Base-by-base conservation (phyloP, 2,329 filamentous ascomycete genomes). In the Conoideocrella luteorostrata region DNA sequence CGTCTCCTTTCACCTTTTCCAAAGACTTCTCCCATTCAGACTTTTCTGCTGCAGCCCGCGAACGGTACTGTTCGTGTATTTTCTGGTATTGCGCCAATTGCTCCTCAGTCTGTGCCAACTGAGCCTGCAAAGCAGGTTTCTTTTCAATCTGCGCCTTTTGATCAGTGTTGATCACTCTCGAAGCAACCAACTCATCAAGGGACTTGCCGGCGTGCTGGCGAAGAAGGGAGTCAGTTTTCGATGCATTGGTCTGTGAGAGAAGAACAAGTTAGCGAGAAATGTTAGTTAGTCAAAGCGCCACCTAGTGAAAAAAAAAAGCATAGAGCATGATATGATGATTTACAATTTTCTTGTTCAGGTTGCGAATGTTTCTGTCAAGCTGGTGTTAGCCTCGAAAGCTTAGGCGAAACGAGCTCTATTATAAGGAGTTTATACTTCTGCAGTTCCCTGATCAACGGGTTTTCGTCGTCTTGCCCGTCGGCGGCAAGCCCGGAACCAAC, bases 341-440 rank as follows among this genome's bases (percentile, higher is more conserved):
- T 69, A 95, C 88, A 58, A 97, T 82, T 71, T 96, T 96, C 78
- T 96, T 97, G 73, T 82, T 86, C 59, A 93, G 71, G 66, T 93
- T 95, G 60, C 91, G 89, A 56, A 96, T 86, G 66, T 80, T 88
- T 75, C 89, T 95, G 21, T 18, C 21, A 4, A 30, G 17, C 6
- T 13, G 5, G 5, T 15, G 30, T 47, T 39, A 45, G 42, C 29
- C 18, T 4, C 21, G 18, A 15, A 12, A 30, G 36, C 28, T 33
- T 44, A 28, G 32, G 24, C 26, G 62, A 82, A 62, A 18, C 7
- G 9, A 36, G n/a, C 17, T 17, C 32, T 15, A 3, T 30, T n/a
- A 7, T 17, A 13, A 17, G 29, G 13, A 35, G 7, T 37, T 18
- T 21, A 20, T 71, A 95, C 90, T 95, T 96, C 61, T 91, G 82